Evolutionary conservation across 2,329 filamentous ascomycete species (phyloP), one percentile per base, ranked within the genome.

Genomic region (Alternaria rosae): DNA sequence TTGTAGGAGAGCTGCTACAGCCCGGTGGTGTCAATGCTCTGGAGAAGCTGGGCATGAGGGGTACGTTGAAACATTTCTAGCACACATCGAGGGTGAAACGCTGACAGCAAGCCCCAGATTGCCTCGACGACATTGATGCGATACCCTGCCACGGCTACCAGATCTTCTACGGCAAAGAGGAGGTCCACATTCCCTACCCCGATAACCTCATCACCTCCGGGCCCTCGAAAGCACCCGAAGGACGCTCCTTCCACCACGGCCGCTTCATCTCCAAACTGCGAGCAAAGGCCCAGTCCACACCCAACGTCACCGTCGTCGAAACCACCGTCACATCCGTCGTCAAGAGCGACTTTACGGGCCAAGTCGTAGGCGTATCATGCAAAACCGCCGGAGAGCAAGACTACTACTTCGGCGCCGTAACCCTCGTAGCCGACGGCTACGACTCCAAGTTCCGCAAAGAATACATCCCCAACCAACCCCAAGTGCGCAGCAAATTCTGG

Each of bases 1-100:
- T 99, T 70, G 93, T 99, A 50, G 95, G 95, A 71, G 95, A 99
- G 82, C 83, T 99, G 67, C 83, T 99, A 71, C 95, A 99, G 81
- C 95, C 95, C 0, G 95, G 95, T 53, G 95, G 95, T 52, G 89
- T 97, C 32, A 84, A 88, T 54, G 92, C 95, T 8, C 84, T 99
- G 72, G 86, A 89, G 74, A 88, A 92, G 76, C 83, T 99, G 52
- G 95, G 95, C 3, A 82, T 99, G 66, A 85, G 84, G 57, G 71
- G 76, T 78, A 32, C 23, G 23, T 20, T 17, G 10, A 15, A 26
- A 5, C 9, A 38, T 5, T 28, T 12, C 42, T 3, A 17, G 30
- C 8, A 17, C 7, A 15, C 2, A 7, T 26, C 1, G 47, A 26
- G 41, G 6, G n/a, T 41, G 21, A 23, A 30, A 28, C n/a, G 44